Conservation (phyloP, 2,329 filamentous ascomycete genomes). For the Alternaria triticina region DNA sequence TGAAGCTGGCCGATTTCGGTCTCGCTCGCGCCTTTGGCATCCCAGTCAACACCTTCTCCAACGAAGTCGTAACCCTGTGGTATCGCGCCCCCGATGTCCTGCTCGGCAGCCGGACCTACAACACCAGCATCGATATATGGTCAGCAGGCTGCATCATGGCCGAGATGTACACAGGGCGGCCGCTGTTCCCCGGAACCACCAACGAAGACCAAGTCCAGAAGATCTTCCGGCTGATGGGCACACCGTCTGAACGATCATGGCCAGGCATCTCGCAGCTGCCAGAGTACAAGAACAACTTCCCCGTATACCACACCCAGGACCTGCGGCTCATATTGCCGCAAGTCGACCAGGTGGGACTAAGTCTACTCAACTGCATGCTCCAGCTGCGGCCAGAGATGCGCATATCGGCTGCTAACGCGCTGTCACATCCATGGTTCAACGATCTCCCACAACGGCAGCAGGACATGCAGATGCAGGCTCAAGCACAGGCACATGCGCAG, state of each 20-base stretch:
- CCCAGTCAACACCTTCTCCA: constrained; percentile 96
- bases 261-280: constrained; percentile 92
- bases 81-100: constrained; percentile 96
- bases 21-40: constrained; percentile 94
- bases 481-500: constrained; percentile 44
- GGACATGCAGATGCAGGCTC: constrained; percentile 41
- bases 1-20: constrained; percentile 95
- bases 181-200: constrained; percentile 94
- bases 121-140: constrained; percentile 99
- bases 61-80: constrained; percentile 97
- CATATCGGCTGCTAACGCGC: constrained; percentile 83
- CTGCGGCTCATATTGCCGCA: constrained; percentile 85
- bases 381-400: constrained; percentile 91
- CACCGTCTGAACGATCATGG: constrained; percentile 93
- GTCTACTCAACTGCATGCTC: constrained; percentile 87
- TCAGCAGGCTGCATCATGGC: constrained; percentile 99
- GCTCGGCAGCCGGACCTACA: constrained; percentile 92
- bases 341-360: constrained; percentile 85
- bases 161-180: constrained; percentile 97
- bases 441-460: constrained; percentile 66
- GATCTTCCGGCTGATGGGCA: constrained; percentile 99
- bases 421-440: constrained; percentile 91
- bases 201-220: constrained; percentile 97
- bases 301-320: constrained; percentile 92
- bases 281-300: constrained; percentile 97